Evolutionary conservation across 371 early-diverging fungal genomes (phyloP).

Genomic region (Mortierella sp.): DNA sequence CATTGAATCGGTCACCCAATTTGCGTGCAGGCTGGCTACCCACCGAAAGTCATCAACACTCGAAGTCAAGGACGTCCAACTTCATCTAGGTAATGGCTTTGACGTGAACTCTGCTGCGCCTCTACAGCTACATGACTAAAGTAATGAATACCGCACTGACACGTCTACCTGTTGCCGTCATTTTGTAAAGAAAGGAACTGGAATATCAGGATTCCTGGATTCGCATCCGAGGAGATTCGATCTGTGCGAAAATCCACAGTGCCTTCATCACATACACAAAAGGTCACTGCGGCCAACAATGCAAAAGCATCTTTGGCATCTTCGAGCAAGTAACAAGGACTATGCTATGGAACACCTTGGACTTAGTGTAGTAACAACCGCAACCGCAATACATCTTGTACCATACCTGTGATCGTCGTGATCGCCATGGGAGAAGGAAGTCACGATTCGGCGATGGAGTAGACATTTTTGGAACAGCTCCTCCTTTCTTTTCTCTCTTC

Average conservation of each 20-base stretch:
- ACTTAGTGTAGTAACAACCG: too few species aligned
- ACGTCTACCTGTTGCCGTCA: too few species aligned
- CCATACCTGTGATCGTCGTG: too few species aligned
- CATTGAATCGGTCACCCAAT: slow-evolving; percentile 86
- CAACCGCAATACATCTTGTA: too few species aligned
- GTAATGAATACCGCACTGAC: too few species aligned
- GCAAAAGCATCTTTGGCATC: slow-evolving; percentile 56
- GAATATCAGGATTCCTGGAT: slow-evolving; percentile 94
- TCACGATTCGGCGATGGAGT: too few species aligned
- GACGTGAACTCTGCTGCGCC: too few species aligned
- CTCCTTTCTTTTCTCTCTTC: background rate
- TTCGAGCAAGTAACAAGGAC: slow-evolving; percentile 16
- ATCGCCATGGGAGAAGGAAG: too few species aligned
- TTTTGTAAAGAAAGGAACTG: slow-evolving; percentile 84
- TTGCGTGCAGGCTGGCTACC: slow-evolving; percentile 90
- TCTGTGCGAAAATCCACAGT: slow-evolving; percentile 76
- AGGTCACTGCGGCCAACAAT: slow-evolving; percentile 72
- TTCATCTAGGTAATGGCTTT: slow-evolving; percentile 80
- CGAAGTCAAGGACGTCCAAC: slow-evolving; percentile 92
- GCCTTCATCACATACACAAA: slow-evolving; percentile 72
- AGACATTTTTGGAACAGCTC: background rate
- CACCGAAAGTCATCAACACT: slow-evolving; percentile 87
- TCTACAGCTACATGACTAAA: too few species aligned
- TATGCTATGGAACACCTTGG: background rate
- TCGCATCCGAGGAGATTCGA: slow-evolving; percentile 85